phyloP scores from a whole-genome alignment of 495 filamentous ascomycete genomes.

The Xylaria curta region DNA sequence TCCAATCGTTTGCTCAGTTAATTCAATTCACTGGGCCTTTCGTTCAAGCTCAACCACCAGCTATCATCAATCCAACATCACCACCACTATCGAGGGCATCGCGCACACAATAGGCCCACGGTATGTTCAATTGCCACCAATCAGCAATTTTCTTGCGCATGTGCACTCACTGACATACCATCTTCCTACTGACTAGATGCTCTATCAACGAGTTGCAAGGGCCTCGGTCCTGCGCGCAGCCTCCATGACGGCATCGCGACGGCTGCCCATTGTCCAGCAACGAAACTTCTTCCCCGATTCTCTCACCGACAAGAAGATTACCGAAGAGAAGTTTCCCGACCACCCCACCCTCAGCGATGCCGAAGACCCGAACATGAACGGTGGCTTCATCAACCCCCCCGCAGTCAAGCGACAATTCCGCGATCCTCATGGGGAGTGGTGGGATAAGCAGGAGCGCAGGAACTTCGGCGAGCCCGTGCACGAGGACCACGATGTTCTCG shows the following conservation, averaged over 20 bases:
- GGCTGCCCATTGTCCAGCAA: conserved; percentile 55
- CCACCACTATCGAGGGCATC: conserved; percentile 20
- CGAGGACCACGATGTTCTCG: conserved; percentile 95
- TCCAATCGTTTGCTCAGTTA: conserved; percentile 16
- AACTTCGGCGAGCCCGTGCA: conserved; percentile 96
- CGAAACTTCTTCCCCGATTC: conserved; percentile 56
- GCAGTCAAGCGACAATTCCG: conserved; percentile 82
- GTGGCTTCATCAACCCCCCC: conserved; percentile 89
- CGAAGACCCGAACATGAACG: conserved; percentile 86
- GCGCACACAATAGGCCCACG: conserved; percentile 30
- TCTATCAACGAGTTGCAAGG: conserved; percentile 65
- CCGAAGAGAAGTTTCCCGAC: conserved; percentile 59
- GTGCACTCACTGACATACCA: not conserved
- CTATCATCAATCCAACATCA: not conserved
- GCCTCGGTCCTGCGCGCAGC: conserved; percentile 61
- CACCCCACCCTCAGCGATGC: conserved; percentile 60
- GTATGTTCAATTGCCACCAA: conserved; percentile 31
- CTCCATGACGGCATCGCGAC: conserved; percentile 48
- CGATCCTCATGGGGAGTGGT: conserved; percentile 94
- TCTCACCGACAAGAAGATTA: conserved; percentile 43
- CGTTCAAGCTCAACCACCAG: not conserved
- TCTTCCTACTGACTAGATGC: conserved; percentile 61
- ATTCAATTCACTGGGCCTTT: conserved; percentile 15
- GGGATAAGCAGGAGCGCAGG: conserved; percentile 95
- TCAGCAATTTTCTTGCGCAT: no score